Conservation (phyloP, 371 early-diverging fungal genomes). For the Capillidium heterosporum region DNA sequence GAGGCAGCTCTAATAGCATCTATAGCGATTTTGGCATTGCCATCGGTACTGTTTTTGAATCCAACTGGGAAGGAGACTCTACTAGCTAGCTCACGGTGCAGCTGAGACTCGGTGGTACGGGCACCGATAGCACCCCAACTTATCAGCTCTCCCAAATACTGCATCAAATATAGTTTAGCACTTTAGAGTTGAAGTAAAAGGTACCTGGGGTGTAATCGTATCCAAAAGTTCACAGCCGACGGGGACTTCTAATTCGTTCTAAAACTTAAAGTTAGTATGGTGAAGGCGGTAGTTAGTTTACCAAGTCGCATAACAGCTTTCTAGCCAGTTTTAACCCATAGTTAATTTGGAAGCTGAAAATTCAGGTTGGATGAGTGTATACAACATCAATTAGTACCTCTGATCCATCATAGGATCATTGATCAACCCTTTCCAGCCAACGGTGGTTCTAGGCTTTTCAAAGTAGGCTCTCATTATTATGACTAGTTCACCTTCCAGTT, state of each 20-base stretch:
- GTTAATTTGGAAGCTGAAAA: conserved; percentile 59
- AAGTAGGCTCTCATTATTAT: conserved; percentile 89
- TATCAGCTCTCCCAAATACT: conserved; percentile 72
- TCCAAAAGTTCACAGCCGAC: conserved; percentile 80
- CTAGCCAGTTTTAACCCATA: conserved; percentile 76
- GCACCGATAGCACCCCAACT: conserved; percentile 92
- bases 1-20: conserved; percentile 83
- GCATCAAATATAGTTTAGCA: neutral
- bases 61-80: conserved; percentile 90
- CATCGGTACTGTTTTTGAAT: conserved; percentile 89
- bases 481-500: conserved; percentile 30
- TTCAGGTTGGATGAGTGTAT: neutral
- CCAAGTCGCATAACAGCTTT: conserved; percentile 42
- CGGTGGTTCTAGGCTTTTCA: conserved; percentile 88
- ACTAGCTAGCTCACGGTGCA: conserved; percentile 85
- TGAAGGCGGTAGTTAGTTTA: conserved; percentile 8
- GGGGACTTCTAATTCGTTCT: conserved; percentile 70
- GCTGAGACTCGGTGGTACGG: conserved; percentile 79
- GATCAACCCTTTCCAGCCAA: conserved; percentile 89
- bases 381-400: conserved; percentile 28
- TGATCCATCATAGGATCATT: conserved; percentile 77
- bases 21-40: conserved; percentile 67
- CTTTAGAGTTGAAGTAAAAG: no score
- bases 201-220: conserved; percentile 73
- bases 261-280: neutral